phyloP scores from a whole-genome alignment of 2,329 filamentous ascomycete species.

The Boeremia exigua region DNA sequence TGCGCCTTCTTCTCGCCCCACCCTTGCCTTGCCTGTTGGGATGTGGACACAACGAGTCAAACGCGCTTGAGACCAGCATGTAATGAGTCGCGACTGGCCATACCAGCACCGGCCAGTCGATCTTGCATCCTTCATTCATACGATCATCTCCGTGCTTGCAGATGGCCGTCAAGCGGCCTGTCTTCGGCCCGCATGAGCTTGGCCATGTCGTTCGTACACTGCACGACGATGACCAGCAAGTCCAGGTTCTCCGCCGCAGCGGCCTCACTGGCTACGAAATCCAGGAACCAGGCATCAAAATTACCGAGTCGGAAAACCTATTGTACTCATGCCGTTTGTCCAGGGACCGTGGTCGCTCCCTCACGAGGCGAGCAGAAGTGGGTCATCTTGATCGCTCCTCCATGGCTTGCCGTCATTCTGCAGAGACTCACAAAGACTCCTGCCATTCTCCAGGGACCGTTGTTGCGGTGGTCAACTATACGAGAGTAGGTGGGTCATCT shows the following conservation, averaged over 20 bases:
- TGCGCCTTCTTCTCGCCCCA: neutral
- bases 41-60: conserved; percentile 1
- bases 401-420: conserved; percentile 1
- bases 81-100: conserved; percentile 1
- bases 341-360: neutral
- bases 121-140: conserved; percentile 9
- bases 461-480: neutral
- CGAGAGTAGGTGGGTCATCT: neutral
- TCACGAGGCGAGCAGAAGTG: neutral
- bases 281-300: conserved; percentile 15
- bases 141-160: neutral
- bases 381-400: conserved; percentile 5
- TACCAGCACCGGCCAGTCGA: neutral
- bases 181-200: conserved; percentile 3
- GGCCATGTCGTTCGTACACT: too few species aligned
- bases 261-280: conserved; percentile 1
- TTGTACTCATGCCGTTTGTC: conserved; percentile 3
- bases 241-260: conserved; percentile 8
- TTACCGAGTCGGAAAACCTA: conserved; percentile 9
- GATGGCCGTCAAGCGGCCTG: conserved; percentile 3
- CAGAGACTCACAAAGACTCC: neutral
- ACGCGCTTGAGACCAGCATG: neutral
- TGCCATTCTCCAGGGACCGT: conserved; percentile 2
- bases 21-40: neutral
- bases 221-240: neutral